Conservation (phyloP, 352 stramenopile species). For the Pythium scleroteichum region DNA sequence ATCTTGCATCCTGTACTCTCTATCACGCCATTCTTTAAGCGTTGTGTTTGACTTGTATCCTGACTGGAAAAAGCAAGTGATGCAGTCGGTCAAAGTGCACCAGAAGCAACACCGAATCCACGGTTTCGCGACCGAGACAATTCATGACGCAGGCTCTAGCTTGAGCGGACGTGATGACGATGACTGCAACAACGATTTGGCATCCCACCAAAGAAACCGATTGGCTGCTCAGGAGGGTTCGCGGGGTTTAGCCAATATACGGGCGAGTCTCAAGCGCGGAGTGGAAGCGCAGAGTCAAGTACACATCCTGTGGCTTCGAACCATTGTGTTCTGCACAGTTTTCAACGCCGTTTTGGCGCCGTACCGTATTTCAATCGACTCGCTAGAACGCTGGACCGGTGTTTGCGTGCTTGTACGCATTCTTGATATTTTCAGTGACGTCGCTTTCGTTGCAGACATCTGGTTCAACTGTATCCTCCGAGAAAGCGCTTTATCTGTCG, state of each 20-base stretch:
- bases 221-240: not conserved
- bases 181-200: too few relatives aligned
- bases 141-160: not conserved
- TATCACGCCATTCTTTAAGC: conserved; percentile 47
- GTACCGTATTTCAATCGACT: conserved; percentile 54
- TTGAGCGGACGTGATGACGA: conserved; percentile 6
- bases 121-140: not conserved
- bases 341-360: conserved; percentile 48
- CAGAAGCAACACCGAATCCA: conserved; percentile 41
- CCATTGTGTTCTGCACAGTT: conserved; percentile 37
- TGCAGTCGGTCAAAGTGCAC: conserved; percentile 48
- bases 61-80: conserved; percentile 50
- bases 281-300: conserved; percentile 40
- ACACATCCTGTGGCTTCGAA: conserved; percentile 47
- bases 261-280: conserved; percentile 14
- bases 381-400: conserved; percentile 36
- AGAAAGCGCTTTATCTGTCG: conserved; percentile 42
- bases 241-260: not conserved
- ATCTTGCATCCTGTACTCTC: conserved; percentile 48
- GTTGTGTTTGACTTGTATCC: conserved; percentile 53
- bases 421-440: conserved; percentile 38
- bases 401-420: conserved; percentile 30
- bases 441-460: conserved; percentile 46
- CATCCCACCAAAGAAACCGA: not conserved
- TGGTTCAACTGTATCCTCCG: conserved; percentile 59